These are phyloP conservation scores for Beta corolliflora DNA, from an alignment of 179 eudicot species.

Conservation along the genomic window DNA sequence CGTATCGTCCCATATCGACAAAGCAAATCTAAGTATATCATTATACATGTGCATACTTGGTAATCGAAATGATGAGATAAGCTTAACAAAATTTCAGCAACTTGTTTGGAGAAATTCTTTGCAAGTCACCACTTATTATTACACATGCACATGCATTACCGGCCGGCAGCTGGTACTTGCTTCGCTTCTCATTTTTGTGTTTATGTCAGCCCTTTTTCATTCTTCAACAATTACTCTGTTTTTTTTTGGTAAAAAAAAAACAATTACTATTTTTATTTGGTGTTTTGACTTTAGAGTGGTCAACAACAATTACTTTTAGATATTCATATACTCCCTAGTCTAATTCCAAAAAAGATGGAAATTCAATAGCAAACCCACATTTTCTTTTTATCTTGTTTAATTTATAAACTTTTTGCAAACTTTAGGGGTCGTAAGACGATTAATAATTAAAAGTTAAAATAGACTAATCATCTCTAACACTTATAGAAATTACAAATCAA, in stretches of 20 bases:
- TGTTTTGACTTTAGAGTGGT: no score
- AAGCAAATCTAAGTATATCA: conserved; percentile 12
- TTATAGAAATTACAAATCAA: no score
- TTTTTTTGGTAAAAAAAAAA: not conserved
- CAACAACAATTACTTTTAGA: not conserved
- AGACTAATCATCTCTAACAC: no score
- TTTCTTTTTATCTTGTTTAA: no score
- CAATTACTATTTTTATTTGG: not conserved
- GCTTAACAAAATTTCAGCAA: not conserved
- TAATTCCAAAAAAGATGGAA: no score
- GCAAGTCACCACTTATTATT: conserved; percentile 22
- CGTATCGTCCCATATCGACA: not conserved
- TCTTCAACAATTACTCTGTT: not conserved
- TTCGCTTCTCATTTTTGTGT: conserved; percentile 4
- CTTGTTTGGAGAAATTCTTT: conserved; percentile 20
- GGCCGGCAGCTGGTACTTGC: not conserved
- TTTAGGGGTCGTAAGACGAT: no score
- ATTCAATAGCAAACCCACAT: no score
- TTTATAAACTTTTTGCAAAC: no score
- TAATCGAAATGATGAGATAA: conserved; percentile 2
- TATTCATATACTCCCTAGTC: no score
- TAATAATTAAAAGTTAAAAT: no score
- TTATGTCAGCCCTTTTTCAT: not conserved
- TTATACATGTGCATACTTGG: conserved; percentile 19
- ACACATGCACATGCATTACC: conserved; percentile 25